Base-by-base conservation (phyloP, 495 filamentous ascomycete species). In the Tuber melanosporum region DNA sequence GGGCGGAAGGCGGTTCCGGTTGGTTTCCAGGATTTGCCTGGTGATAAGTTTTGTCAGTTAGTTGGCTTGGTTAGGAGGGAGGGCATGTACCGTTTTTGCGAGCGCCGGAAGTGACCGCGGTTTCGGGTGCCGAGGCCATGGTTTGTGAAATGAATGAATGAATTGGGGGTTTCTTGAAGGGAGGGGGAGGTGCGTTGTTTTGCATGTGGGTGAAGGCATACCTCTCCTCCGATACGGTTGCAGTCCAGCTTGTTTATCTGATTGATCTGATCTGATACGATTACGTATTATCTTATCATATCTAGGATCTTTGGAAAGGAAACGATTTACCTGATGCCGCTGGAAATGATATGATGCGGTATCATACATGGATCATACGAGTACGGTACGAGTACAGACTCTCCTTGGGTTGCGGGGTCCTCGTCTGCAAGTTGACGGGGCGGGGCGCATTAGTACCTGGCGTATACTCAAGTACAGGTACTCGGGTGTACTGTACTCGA, bases 1-100 rank as follows among this genome's bases (percentile, higher is more conserved):
- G 93, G 95, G 10, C 95, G 93, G 84, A 99, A 98, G n/a, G 95
- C 90, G 73, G 91, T 91, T 83, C 92, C 93, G 36, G 88, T 85
- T 52, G 87, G 84, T 85, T 97, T 94, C 95, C 95, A 99, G 87
- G 96, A 91, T 86, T 98, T 98, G 77, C 95, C 95, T 98, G 82
- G n/a, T 72, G 4, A 26, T 3, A 26, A 57, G 49, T 62, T 62
- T 62, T 62, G 52, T 62, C 10, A 26, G 10, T 14, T 14, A 14
- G 10, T 52, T 14, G 12, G 10, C n/a, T 52, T 10, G 69, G 71
- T 26, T 41, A 43, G n/a, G 43, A 14, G n/a, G 45, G 70, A 46
- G 74, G 76, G 15, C 45, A 78, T 69, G 70, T 74, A 84, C 83
- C 83, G 75, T 83, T 84, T 79, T 84, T 84, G 39, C 83, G 82